These are phyloP conservation scores for Podospora pseudoanserina DNA, from an alignment of 495 filamentous ascomycete species.

Conservation along the genomic window DNA sequence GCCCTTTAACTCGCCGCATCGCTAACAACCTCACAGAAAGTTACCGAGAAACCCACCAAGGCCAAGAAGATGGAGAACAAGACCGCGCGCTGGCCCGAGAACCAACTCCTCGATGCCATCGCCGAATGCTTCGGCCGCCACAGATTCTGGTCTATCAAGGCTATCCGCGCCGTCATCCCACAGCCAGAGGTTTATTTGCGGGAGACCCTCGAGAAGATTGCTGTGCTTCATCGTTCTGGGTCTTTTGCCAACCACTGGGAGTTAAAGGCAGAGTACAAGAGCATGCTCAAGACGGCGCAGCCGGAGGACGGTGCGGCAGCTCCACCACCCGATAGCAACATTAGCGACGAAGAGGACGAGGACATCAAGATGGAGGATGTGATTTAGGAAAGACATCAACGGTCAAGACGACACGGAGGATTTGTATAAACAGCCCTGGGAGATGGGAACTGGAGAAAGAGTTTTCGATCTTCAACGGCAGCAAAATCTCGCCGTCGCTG, in stretches of 20 bases:
- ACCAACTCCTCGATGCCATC: conserved; percentile 79
- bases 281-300: conserved; percentile 52
- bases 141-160: conserved; percentile 86
- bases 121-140: conserved; percentile 77
- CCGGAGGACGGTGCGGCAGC: conserved; percentile 42
- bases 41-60: conserved; percentile 44
- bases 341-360: conserved; percentile 62
- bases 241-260: conserved; percentile 80
- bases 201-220: conserved; percentile 76
- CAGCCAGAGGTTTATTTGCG: conserved; percentile 93
- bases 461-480: no score
- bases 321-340: conserved; percentile 40
- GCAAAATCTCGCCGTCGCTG: no score
- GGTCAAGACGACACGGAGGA: neutral
- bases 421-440: neutral
- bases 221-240: conserved; percentile 72
- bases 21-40: conserved; percentile 37
- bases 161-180: conserved; percentile 62
- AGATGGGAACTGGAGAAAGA: no score
- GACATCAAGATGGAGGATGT: conserved; percentile 76
- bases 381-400: conserved; percentile 21
- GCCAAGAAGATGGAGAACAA: conserved; percentile 68
- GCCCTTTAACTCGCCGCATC: neutral
- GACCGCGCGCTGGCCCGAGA: conserved; percentile 77
- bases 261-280: conserved; percentile 67